Evolutionary conservation across 305 asterid genomes (phyloP), one percentile per base, ranked within the genome.

Genomic region (Caryopteris hybrid): DNA sequence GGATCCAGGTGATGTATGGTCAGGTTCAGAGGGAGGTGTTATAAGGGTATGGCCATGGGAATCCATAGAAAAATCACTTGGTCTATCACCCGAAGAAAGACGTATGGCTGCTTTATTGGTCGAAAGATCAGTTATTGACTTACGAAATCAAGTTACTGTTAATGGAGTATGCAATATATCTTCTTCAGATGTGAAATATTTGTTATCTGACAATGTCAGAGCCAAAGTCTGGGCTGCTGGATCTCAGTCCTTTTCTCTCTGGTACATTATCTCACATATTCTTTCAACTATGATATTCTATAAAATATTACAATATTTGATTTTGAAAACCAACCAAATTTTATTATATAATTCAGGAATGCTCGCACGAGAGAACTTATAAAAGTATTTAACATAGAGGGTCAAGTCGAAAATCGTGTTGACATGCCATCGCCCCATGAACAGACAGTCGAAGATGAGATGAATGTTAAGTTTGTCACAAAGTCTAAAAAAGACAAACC

Each of bases 21-120:
- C 97, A 9, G 92, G 99, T 36, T 84, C 96, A 4, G 96, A 93
- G 70, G 87, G 88, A 61, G 97, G 99, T 60, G 16, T 50, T 33
- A 84, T 93, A 47, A 84, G 82, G 81, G 66, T 91, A 58, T 93
- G 99, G 97, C 91, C 90, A 25, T 89, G 97, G 99, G 96, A 93
- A 80, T 61, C 90, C 16, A 27, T 87, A 14, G 96, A 91, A 72
- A 93, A 93, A 71, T 90, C 97, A 57, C 88, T 91, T 1, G 77
- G 86, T 25, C 69, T 93, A 25, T 85, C 99, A 18, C 72, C 85
- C 1, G 96, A 91, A 79, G 99, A 91, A 73, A 85, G 80, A 69
- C 96, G 84, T 60, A 90, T 91, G 96, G 96, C 99, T 66, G 91
- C 96, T 64, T 76, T 91, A 72, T 70, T 93, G 74, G 92, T 91